These are phyloP conservation scores for Platanthera guangdongensis DNA, from an alignment of 106 monocot species.

Conservation along the genomic window DNA sequence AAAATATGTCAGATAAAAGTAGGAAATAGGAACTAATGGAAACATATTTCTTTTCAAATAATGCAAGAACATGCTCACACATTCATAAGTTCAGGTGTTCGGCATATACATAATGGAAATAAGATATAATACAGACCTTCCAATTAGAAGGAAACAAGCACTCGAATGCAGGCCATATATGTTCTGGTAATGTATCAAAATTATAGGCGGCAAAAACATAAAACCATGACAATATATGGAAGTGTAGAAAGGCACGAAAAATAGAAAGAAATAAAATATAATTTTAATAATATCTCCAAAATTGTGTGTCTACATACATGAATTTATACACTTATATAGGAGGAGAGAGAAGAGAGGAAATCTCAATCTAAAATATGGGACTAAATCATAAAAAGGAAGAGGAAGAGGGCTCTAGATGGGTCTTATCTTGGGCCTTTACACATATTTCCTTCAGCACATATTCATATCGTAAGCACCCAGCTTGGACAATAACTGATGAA, in stretches of 20 bases:
- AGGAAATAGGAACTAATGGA: neutral
- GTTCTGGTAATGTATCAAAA: neutral
- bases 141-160: neutral
- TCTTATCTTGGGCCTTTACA: no score
- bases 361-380: no score
- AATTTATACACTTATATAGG: no score
- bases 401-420: no score
- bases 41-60: neutral
- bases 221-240: neutral
- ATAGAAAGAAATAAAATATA: no score
- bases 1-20: neutral
- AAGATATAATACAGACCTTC: neutral
- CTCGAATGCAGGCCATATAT: neutral
- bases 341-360: no score
- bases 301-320: no score
- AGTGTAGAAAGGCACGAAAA: neutral
- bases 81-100: neutral
- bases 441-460: no score
- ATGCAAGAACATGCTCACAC: neutral
- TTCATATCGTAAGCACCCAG: no score
- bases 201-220: neutral
- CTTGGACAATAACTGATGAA: no score
- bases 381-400: no score
- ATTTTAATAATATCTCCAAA: no score
- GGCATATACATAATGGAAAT: neutral